A percentile compares a stretch with the other conserved stretches of the same genome.
Evolutionary conservation across 371 early-diverging fungal genomes (phyloP).

Genomic region (Mucor velutinosus): DNA sequence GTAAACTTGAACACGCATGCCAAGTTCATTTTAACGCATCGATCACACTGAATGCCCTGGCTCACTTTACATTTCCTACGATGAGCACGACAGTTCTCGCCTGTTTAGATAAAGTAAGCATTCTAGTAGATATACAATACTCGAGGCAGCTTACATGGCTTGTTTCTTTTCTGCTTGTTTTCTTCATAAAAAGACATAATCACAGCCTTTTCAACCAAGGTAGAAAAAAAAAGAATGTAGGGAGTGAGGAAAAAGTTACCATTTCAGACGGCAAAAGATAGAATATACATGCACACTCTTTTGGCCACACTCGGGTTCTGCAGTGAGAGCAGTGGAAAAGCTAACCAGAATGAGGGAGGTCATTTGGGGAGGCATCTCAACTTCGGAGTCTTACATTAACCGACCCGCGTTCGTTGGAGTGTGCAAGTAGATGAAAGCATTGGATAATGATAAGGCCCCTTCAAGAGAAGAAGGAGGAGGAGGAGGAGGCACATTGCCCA

Average conservation of each 20-base stretch:
- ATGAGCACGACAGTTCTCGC: conserved; percentile 53
- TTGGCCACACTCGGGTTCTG: background rate
- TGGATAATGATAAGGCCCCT: too few relatives aligned
- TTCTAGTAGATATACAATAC: too few relatives aligned
- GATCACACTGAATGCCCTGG: conserved; percentile 38
- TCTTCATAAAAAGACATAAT: conserved; percentile 17
- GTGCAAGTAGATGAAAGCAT: too few relatives aligned
- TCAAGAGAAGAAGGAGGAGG: too few relatives aligned
- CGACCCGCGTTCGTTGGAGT: background rate
- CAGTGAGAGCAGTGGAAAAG: too few relatives aligned
- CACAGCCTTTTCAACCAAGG: background rate
- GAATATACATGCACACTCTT: background rate
- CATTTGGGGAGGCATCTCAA: background rate
- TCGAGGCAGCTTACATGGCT: conserved; percentile 33
- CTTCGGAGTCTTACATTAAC: background rate
- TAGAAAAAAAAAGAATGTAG: background rate
- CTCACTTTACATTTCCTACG: conserved; percentile 44
- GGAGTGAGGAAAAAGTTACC: background rate
- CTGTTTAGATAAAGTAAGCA: conserved; percentile 12
- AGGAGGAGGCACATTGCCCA: too few relatives aligned
- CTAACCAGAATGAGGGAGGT: too few relatives aligned
- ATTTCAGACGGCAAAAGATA: too few relatives aligned
- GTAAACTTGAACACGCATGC: conserved; percentile 44
- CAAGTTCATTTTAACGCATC: conserved; percentile 41
- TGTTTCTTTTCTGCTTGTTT: conserved; percentile 42